Evolutionary conservation across 768 basidiomycete species (phyloP), one percentile per base, ranked within the genome.

Genomic region (Brasilioporus rufonigricans): DNA sequence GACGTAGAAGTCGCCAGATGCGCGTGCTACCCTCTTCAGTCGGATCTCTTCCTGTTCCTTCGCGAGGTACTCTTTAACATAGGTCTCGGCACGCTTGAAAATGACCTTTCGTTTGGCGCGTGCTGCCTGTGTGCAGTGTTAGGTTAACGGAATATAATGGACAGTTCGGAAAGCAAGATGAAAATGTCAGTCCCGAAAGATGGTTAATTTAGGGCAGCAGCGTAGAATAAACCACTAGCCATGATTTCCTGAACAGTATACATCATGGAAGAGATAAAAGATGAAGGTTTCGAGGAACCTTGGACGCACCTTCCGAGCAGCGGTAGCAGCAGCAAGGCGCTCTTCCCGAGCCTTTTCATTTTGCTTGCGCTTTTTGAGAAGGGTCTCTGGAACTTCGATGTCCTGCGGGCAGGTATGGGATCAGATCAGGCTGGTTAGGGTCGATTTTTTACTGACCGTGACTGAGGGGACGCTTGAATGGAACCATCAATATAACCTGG

Each of bases 311-410:
- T 95, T 95, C 71, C 90, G 88, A 61, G 93, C 93, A 63, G 87
- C 87, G 39, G 77, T 72, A 23, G 90, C 91, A 57, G 90, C 89
- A 62, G 80, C 85, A 62, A 96, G 80, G 66, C 91, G 92, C 71
- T 96, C 93, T 80, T 95, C 93, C 68, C 93, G 83, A 60, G 88
- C 89, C 81, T 95, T 95, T 81, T 96, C 93, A 70, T 87, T 95
- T 79, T 93, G 90, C 80, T 95, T 94, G 79, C 95, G 87, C 82
- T 96, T 98, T 85, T 97, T 98, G 80, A 98, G 92, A 80, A 98
- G 87, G 71, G 95, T 98, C 87, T 97, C 95, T 74, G 95, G 95
- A 78, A 96, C 95, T 85, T 95, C 90, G 73, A 97, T 86, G 70
- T 86, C 84, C 91, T 93, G 66, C 58, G 57, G n/a, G 47, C 26